Base-by-base conservation (phyloP, 768 basidiomycete genomes). In the Rhizopogon vinicolor region DNA sequence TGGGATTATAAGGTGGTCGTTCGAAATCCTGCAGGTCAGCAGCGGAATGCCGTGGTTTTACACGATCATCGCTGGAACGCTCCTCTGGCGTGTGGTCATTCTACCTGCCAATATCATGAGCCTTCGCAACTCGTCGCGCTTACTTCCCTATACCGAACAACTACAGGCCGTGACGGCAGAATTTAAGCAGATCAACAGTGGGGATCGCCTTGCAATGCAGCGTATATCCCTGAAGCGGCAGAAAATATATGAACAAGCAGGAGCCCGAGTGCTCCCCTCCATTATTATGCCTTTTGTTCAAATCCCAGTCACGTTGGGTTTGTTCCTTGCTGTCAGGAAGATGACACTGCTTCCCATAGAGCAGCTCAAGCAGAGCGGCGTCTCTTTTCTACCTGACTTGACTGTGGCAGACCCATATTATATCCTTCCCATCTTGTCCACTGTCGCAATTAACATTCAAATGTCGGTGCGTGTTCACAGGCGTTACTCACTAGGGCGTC, bases 21-120 rank as follows among this genome's bases (percentile, higher is more conserved):
- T 89, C 48, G 90, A 93, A 67, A 58, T 83, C 46, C 68, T 91
- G 52, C 83, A 92, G 59, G 84, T 91, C 50, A 69, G 76, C 46
- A 82, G 83, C 0, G 86, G 84, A 39, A 70, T 93, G 56, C 86
- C 88, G 0, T 94, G 93, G 91, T 89, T 89, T 74, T 83, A 85
- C 77, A 87, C 91, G 46, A 89, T 94, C 69, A 70, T 92, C 43
- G 74, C 72, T 5, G 83, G 84, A 29, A 82, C 85, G 28, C 53
- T 86, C 10, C 63, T 84, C 64, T 83, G 87, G 75, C 84, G 87
- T 19, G 48, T 79, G 18, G 44, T 78, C 48, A 75, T 89, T 44
- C 67, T 91, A 51, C 89, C 89, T 2, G 72, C 87, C 60, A 72
- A 79, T 25, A 71, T 91, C 48, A 73, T 74, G 52, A 78, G 78